phyloP scores from a whole-genome alignment of 768 basidiomycete genomes.

The Tulasnella sp. region DNA sequence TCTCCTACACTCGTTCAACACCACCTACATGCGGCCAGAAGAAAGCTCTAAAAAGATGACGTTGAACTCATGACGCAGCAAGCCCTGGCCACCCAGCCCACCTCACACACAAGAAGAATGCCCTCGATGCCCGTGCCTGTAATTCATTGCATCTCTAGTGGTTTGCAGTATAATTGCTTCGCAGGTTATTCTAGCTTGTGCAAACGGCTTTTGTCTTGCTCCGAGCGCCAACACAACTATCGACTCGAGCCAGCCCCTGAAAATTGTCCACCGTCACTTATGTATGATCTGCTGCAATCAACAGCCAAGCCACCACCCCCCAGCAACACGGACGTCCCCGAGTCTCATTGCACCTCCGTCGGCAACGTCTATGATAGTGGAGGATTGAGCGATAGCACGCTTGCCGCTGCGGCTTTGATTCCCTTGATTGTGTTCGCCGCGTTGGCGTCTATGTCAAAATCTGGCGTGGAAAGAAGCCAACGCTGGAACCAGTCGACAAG shows the following conservation, averaged over 20 bases:
- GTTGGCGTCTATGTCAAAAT: conserved; percentile 18
- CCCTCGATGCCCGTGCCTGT: background rate
- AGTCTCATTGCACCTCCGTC: background rate
- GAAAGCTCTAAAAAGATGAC: background rate
- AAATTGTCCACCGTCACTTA: conserved; percentile 31
- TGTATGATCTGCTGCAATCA: background rate
- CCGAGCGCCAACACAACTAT: conserved; percentile 27
- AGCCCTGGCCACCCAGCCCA: background rate
- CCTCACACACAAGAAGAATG: background rate
- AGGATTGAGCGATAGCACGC: conserved; percentile 15
- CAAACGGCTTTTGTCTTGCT: conserved; percentile 30
- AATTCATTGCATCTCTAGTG: background rate
- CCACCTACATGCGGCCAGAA: background rate
- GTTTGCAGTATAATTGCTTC: background rate
- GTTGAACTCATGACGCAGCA: background rate
- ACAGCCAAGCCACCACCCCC: conserved; percentile 3
- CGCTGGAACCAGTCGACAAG: conserved; percentile 21
- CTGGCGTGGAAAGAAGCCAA: conserved; percentile 19
- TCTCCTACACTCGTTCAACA: background rate
- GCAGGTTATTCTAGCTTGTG: background rate
- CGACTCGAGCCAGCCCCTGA: conserved; percentile 29
- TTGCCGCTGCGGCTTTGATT: conserved; percentile 22
- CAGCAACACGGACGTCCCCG: conserved; percentile 11
- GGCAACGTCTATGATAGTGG: conserved; percentile 8
- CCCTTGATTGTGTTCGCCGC: conserved; percentile 19